These are phyloP conservation scores for Solanum okadae DNA, from an alignment of 257 asterid genomes.

Conservation along the genomic window DNA sequence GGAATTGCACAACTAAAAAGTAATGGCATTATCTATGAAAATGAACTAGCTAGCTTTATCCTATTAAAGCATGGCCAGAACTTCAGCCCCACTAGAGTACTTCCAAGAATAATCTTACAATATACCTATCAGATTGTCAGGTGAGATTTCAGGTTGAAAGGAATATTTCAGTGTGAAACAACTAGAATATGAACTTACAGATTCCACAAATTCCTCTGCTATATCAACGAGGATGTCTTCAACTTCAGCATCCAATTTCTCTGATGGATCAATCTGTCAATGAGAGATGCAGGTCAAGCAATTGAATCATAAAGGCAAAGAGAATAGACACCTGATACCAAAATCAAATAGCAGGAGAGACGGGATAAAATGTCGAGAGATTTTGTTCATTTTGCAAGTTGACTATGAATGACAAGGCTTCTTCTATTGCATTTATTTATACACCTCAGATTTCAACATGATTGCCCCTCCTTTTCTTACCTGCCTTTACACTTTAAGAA, in stretches of 20 bases:
- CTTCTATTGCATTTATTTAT: background rate
- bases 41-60: background rate
- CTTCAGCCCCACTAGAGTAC: background rate
- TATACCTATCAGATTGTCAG: background rate
- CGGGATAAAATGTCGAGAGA: background rate
- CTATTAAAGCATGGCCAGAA: background rate
- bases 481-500: background rate
- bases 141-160: background rate
- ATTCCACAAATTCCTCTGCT: constrained; percentile 92
- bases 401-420: background rate
- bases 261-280: constrained; percentile 79
- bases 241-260: constrained; percentile 72
- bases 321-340: background rate
- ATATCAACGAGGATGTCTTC: constrained; percentile 80
- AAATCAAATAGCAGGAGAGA: background rate
- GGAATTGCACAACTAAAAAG: constrained; percentile 7
- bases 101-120: background rate
- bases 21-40: background rate
- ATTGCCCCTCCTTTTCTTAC: background rate
- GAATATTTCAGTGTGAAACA: background rate
- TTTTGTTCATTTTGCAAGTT: background rate
- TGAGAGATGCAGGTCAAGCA: constrained; percentile 9
- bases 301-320: background rate
- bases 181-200: constrained; percentile 46
- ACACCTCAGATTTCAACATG: background rate